Evolutionary conservation across 805 yeast species (phyloP).

Genomic region (Pichia pseudocactophila): DNA sequence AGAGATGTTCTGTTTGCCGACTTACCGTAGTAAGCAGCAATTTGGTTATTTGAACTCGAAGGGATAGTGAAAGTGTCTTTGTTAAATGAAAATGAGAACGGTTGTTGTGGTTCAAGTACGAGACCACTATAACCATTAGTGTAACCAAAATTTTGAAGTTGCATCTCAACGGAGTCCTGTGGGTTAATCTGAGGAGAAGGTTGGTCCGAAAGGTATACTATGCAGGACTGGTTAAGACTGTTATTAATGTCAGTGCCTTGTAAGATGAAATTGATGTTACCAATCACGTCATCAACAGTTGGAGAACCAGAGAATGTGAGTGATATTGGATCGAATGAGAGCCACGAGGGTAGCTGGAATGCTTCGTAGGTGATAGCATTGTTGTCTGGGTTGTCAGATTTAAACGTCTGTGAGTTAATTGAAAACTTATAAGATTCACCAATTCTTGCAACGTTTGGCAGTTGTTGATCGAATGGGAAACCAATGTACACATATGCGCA

Average conservation of each 20-base stretch:
- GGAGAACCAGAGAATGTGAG: constrained; percentile 69
- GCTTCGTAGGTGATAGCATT: constrained; percentile 45
- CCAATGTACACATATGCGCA: constrained; percentile 47
- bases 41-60: constrained; percentile 35
- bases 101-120: constrained; percentile 61
- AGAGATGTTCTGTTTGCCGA: constrained; percentile 78
- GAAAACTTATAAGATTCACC: constrained; percentile 54
- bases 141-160: constrained; percentile 55
- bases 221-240: constrained; percentile 39
- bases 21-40: constrained; percentile 69
- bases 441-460: constrained; percentile 80
- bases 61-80: constrained; percentile 45
- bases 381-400: constrained; percentile 29
- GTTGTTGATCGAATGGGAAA: constrained; percentile 75
- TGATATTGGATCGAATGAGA: constrained; percentile 53
- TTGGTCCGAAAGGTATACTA: constrained; percentile 42
- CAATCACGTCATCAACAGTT: constrained; percentile 11
- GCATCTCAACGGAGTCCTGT: constrained; percentile 35
- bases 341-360: constrained; percentile 65
- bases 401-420: constrained; percentile 62
- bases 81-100: constrained; percentile 59
- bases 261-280: constrained; percentile 44
- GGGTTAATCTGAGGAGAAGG: constrained; percentile 45
- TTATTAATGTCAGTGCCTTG: constrained; percentile 60
- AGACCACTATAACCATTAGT: constrained; percentile 73